phyloP scores from a whole-genome alignment of 768 basidiomycete species.

The Psilocybe azurescens region DNA sequence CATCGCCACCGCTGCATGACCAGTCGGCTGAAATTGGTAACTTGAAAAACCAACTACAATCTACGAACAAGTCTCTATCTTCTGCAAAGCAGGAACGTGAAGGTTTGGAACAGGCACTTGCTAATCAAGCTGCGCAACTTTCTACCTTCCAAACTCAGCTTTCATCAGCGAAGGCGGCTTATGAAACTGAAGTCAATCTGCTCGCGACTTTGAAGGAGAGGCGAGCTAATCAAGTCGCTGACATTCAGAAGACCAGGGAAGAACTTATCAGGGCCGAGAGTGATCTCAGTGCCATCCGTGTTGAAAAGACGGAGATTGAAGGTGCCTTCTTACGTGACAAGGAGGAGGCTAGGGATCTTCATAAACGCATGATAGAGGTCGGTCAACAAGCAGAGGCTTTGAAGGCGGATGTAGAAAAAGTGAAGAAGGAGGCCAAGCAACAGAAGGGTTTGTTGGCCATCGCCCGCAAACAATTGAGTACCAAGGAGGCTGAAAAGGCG shows the following conservation, averaged over 20 bases:
- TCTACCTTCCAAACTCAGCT: slow-evolving; percentile 84
- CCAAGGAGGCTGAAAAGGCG: slow-evolving; percentile 79
- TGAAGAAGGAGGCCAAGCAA: slow-evolving; percentile 93
- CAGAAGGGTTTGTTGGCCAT: slow-evolving; percentile 96
- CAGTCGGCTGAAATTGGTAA: slow-evolving; percentile 89
- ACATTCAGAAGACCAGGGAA: slow-evolving; percentile 72
- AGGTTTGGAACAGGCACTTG: slow-evolving; percentile 65
- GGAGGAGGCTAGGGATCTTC: slow-evolving; percentile 88
- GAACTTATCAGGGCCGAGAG: slow-evolving; percentile 92
- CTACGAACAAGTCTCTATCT: slow-evolving; percentile 76
- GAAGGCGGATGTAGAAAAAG: slow-evolving; percentile 82
- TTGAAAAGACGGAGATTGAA: slow-evolving; percentile 93
- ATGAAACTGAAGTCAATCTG: slow-evolving; percentile 82
- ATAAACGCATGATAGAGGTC: slow-evolving; percentile 83
- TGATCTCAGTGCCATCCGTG: slow-evolving; percentile 84
- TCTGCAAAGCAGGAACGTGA: slow-evolving; percentile 69
- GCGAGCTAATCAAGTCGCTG: slow-evolving; percentile 64
- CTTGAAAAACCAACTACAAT: slow-evolving; percentile 81
- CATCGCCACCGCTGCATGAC: slow-evolving; percentile 64
- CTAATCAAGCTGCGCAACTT: slow-evolving; percentile 75
- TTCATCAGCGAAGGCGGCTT: slow-evolving; percentile 80
- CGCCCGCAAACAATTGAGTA: slow-evolving; percentile 89
- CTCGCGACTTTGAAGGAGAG: slow-evolving; percentile 74
- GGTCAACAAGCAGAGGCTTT: slow-evolving; percentile 72
- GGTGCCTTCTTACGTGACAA: slow-evolving; percentile 88